Conservation (phyloP, 148 eudicot species). For the Camellia japonica region DNA sequence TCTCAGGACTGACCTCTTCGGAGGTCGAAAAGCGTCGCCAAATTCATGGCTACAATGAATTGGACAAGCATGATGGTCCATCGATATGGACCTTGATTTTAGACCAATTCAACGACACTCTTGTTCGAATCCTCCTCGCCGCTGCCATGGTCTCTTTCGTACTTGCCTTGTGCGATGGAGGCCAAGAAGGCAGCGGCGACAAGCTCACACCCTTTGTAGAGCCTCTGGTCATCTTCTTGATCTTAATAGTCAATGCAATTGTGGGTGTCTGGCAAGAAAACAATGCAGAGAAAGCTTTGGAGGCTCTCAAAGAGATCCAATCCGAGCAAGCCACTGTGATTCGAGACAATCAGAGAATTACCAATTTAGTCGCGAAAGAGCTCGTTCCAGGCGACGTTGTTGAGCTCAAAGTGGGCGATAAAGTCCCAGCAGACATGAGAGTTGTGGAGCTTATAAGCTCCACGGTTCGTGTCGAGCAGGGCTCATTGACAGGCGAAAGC, state of each 20-base stretch:
- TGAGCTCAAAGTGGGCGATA: conserved; percentile 31
- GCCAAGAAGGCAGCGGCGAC: conserved; percentile 17
- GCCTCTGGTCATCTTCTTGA: conserved; percentile 28
- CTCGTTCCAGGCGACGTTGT: conserved; percentile 28
- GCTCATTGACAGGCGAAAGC: conserved; percentile 30
- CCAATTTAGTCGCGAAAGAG: conserved; percentile 23
- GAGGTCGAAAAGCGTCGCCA: conserved; percentile 20
- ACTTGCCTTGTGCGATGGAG: conserved; percentile 29
- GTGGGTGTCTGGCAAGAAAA: conserved; percentile 34
- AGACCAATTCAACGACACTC: conserved; percentile 30
- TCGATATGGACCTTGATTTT: conserved; percentile 20
- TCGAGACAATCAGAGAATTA: conserved; percentile 16
- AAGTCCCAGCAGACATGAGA: conserved; percentile 30
- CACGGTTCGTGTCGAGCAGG: conserved; percentile 25
- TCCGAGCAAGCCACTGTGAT: conserved; percentile 23
- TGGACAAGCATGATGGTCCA: conserved; percentile 33
- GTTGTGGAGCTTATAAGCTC: conserved; percentile 21
- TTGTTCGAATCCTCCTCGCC: conserved; percentile 23
- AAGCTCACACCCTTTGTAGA: conserved; percentile 26
- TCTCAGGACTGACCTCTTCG: conserved; percentile 1
- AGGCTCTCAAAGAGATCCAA: conserved; percentile 30
- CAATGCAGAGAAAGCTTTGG: conserved; percentile 34
- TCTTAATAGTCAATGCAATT: conserved; percentile 25
- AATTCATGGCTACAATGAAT: conserved; percentile 23
- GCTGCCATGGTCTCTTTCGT: conserved; percentile 29